Evolutionary conservation across 2,329 filamentous ascomycete genomes (phyloP).

Genomic region (Paecilomyces dactylethromorphus): DNA sequence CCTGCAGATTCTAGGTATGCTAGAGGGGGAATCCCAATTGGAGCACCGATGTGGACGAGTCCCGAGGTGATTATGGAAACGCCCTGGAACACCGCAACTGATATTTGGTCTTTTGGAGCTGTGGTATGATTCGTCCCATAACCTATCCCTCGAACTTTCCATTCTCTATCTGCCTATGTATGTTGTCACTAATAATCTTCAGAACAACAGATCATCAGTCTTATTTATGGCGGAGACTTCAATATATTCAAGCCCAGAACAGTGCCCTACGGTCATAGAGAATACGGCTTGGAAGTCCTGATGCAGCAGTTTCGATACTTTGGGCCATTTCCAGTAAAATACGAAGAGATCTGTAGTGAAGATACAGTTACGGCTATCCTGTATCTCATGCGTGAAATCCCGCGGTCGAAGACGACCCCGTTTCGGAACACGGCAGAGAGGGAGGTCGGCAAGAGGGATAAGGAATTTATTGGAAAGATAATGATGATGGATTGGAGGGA

Average conservation of each 20-base stretch:
- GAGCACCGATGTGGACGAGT: slow-evolving; percentile 12
- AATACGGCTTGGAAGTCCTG: slow-evolving; percentile 12
- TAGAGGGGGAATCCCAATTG: slow-evolving; percentile 8
- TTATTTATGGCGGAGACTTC: slow-evolving; percentile 13
- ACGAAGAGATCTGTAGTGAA: slow-evolving; percentile 5
- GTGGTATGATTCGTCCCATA: too few species aligned
- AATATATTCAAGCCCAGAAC: slow-evolving; percentile 11
- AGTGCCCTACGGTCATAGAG: slow-evolving; percentile 13
- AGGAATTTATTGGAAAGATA: slow-evolving; percentile 1
- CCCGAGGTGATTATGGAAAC: slow-evolving; percentile 14
- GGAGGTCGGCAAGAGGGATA: slow-evolving; percentile 4
- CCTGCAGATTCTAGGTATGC: slow-evolving; percentile 8
- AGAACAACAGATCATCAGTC: slow-evolving; percentile 9
- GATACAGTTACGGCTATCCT: slow-evolving; percentile 5
- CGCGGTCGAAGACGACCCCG: slow-evolving; percentile 4
- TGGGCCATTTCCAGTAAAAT: slow-evolving; percentile 8
- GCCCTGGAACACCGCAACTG: slow-evolving; percentile 11
- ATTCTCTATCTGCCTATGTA: too few species aligned
- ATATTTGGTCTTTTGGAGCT: slow-evolving; percentile 16
- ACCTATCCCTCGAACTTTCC: too few species aligned
- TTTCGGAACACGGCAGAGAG: slow-evolving; percentile 6
- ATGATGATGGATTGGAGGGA: background rate
- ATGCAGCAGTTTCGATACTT: slow-evolving; percentile 14
- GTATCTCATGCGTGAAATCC: slow-evolving; percentile 7
- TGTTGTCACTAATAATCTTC: too few species aligned